Conservation (phyloP, 176 grass and related monocot genomes). For the Miscanthus lutarioriparius region DNA sequence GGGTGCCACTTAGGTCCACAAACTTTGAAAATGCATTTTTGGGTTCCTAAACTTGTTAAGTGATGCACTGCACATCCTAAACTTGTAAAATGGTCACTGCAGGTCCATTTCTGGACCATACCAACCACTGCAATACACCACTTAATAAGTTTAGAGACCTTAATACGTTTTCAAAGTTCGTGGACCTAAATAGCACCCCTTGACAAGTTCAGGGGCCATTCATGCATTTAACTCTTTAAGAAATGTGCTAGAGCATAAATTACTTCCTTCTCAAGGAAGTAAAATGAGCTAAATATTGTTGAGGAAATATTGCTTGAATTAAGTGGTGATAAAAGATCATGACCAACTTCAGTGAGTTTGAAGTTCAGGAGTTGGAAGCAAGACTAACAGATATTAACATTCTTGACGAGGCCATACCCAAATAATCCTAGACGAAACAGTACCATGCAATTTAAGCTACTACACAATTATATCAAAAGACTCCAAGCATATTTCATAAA, state of each 20-base stretch:
- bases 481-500: background rate
- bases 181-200: background rate
- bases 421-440: background rate
- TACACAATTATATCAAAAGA: background rate
- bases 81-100: background rate
- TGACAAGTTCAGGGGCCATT: background rate
- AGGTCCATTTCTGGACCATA: background rate
- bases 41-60: background rate
- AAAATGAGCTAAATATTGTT: slow-evolving; percentile 2
- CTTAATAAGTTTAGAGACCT: background rate
- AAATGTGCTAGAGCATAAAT: slow-evolving; percentile 3
- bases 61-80: background rate
- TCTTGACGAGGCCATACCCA: background rate
- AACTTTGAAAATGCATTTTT: background rate
- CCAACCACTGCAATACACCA: background rate
- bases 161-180: background rate
- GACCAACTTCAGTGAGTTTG: slow-evolving; percentile 6
- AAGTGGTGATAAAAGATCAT: background rate
- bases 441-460: background rate
- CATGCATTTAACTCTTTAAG: background rate
- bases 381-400: slow-evolving; percentile 21
- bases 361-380: background rate
- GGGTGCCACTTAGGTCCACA: background rate
- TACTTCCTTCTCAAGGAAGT: background rate
- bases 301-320: slow-evolving; percentile 1